Evolutionary conservation across 108 stramenopile species (phyloP).

Genomic region (Discostella pseudostelligera): DNA sequence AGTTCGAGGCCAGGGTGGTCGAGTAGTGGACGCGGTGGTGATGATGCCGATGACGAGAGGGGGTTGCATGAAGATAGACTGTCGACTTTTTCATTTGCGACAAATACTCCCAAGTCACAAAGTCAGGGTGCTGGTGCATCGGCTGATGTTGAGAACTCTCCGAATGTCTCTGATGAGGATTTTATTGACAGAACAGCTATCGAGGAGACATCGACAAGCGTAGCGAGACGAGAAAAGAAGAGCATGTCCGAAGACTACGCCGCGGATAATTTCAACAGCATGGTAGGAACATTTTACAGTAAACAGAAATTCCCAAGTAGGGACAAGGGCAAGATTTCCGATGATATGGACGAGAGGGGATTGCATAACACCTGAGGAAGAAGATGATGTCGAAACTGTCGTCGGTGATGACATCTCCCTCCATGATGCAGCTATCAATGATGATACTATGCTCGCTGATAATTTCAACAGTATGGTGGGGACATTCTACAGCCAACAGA

Average conservation of each 20-base stretch:
- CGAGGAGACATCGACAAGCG: too few relatives aligned
- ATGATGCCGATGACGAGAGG: slow-evolving; percentile 12
- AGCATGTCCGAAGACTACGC: too few relatives aligned
- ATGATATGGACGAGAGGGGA: slow-evolving; percentile 18
- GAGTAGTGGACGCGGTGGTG: neutral
- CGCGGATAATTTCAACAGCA: neutral
- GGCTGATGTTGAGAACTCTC: neutral
- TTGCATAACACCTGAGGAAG: slow-evolving; percentile 8
- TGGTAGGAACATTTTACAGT: neutral
- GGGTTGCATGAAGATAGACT: slow-evolving; percentile 18
- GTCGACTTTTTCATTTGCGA: slow-evolving; percentile 28
- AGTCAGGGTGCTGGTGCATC: neutral
- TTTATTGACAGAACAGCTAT: too few relatives aligned
- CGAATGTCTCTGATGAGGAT: too few relatives aligned
- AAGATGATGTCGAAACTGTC: neutral
- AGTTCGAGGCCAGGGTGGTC: neutral
- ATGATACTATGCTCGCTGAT: slow-evolving; percentile 2
- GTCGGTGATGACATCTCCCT: neutral
- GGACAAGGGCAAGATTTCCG: neutral
- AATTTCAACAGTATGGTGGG: slow-evolving; percentile 1
- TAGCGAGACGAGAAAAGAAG: too few relatives aligned
- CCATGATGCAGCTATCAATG: neutral
- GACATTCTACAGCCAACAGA: slow-evolving; percentile 6
- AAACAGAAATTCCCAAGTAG: slow-evolving; percentile 10
- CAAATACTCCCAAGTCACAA: slow-evolving; percentile 9